These are phyloP conservation scores for Suillus lakei DNA, from an alignment of 768 basidiomycete genomes.

Conservation along the genomic window DNA sequence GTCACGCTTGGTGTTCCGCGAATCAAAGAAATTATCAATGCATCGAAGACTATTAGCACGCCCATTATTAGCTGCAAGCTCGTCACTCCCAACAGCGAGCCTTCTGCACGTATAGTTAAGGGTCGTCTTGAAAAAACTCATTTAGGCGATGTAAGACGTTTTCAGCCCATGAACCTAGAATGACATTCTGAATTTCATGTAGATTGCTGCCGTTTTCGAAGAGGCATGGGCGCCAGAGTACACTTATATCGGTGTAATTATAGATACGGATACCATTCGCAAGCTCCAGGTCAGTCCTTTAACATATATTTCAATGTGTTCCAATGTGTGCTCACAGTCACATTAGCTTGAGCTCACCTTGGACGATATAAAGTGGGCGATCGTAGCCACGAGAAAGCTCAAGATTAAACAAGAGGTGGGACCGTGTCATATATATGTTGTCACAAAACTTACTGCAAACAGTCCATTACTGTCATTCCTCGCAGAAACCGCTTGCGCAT, in stretches of 20 bases:
- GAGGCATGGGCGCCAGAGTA: slow-evolving; percentile 95
- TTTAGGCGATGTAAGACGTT: slow-evolving; percentile 78
- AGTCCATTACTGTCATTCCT: slow-evolving; percentile 81
- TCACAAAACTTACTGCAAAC: neutral
- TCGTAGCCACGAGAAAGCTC: slow-evolving; percentile 84
- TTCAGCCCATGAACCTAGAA: neutral
- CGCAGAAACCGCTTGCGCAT: slow-evolving; percentile 77
- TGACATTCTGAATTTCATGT: neutral
- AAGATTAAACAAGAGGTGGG: slow-evolving; percentile 88
- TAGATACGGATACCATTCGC: slow-evolving; percentile 86
- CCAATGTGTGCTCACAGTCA: neutral
- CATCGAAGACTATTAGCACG: slow-evolving; percentile 95
- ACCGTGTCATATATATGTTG: neutral
- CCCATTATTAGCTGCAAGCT: slow-evolving; percentile 98
- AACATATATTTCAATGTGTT: neutral
- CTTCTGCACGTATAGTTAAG: slow-evolving; percentile 98
- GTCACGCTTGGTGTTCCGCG: slow-evolving; percentile 99
- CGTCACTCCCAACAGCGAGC: slow-evolving; percentile 81
- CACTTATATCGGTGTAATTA: slow-evolving; percentile 90
- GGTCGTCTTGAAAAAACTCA: slow-evolving; percentile 94
- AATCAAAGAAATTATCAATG: slow-evolving; percentile 99
- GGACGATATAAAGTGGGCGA: slow-evolving; percentile 92
- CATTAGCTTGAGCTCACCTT: slow-evolving; percentile 86
- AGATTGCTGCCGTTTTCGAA: slow-evolving; percentile 93
- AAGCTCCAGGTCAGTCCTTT: slow-evolving; percentile 74